Evolutionary conservation across 2,329 filamentous ascomycete genomes (phyloP), one percentile per base, ranked within the genome.

Genomic region (Aspergillus ochraceus): DNA sequence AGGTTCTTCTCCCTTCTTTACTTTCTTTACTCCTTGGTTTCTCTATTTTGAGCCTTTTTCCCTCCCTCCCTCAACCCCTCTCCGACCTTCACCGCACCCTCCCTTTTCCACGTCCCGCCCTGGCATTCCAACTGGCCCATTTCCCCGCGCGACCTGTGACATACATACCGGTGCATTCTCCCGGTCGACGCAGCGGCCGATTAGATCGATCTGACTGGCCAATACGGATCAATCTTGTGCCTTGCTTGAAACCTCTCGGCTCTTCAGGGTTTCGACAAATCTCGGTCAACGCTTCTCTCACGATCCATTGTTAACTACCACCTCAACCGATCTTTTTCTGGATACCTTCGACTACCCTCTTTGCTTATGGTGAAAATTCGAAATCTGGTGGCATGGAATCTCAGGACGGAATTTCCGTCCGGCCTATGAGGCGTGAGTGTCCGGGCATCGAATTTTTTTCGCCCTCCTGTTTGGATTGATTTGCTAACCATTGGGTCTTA

Each of bases 391-490:
- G 69, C 68, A 79, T 77, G 77, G 76, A 77, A 66, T 74, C 71
- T 73, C 73, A 76, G 68, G 77, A 80, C 68, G 86, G 85, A 63
- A 77, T 88, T 60, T 83, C 86, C 71, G 73, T 84, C 74, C 86
- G 84, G 70, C 79, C 82, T 47, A 89, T 91, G 86, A 87, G 87
- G 77, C 82, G 88, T 90, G 86, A 74, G 87, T 79, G n/a, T 49
- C 30, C 32, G 32, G n/a, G 55, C 19, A 6, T 42, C 3, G 36
- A 42, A 19, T n/a, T 42, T 42, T 29, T 20, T 36, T 20, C 24
- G 52, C 32, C 47, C 45, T 52, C 52, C 52, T 14, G 53, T 58
- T 26, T 58, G 20, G 49, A 53, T 42, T n/a, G 52, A 50, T 58
- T 9, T 24, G 57, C 70, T 71, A 64, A 67, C 29, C 52, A 24